Percentiles rank a stretch among this genome's conserved stretches.
These are phyloP conservation scores for Trichoderma guizhouense DNA, from an alignment of 2,329 filamentous ascomycete genomes.

Conservation along the genomic window DNA sequence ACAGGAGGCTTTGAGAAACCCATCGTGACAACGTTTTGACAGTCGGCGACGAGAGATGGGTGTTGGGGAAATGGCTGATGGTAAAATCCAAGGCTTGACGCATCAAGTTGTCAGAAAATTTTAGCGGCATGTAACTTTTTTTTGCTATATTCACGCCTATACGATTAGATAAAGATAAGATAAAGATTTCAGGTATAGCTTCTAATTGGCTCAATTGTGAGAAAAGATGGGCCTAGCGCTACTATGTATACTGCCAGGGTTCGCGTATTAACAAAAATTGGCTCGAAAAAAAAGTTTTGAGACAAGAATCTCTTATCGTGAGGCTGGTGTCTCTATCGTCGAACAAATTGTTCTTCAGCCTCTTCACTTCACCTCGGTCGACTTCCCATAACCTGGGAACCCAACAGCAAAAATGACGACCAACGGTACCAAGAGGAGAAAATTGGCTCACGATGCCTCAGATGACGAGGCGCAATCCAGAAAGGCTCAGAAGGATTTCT, in stretches of 20 bases:
- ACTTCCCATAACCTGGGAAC: background rate
- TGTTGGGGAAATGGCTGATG: slow-evolving; percentile 8
- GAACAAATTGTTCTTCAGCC: no score
- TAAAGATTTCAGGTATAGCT: rapidly evolving
- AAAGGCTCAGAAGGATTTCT: slow-evolving; percentile 60
- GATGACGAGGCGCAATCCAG: slow-evolving; percentile 43
- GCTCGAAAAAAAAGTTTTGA: slow-evolving; percentile 18
- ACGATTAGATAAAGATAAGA: background rate
- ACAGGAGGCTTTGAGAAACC: slow-evolving; percentile 35
- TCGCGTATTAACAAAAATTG: slow-evolving; percentile 23
- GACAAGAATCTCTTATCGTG: background rate
- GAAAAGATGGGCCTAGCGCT: background rate
- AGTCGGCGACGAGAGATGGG: background rate
- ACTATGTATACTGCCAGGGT: slow-evolving; percentile 21
- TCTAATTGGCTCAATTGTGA: rapidly evolving
- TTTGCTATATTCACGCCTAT: background rate
- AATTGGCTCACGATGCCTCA: slow-evolving; percentile 51
- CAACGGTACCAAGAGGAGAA: slow-evolving; percentile 55
- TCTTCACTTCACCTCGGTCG: background rate
- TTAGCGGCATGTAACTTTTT: slow-evolving; percentile 35
- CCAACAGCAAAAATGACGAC: slow-evolving; percentile 41
- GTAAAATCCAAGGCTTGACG: background rate
- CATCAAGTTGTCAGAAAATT: slow-evolving; percentile 27
- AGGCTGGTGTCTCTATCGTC: background rate
- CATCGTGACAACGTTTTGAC: slow-evolving; percentile 25